Evolutionary conservation across 1,139 yeast genomes (phyloP), one percentile per base, ranked within the genome.

Genomic region (Saccharomyces hybrid): DNA sequence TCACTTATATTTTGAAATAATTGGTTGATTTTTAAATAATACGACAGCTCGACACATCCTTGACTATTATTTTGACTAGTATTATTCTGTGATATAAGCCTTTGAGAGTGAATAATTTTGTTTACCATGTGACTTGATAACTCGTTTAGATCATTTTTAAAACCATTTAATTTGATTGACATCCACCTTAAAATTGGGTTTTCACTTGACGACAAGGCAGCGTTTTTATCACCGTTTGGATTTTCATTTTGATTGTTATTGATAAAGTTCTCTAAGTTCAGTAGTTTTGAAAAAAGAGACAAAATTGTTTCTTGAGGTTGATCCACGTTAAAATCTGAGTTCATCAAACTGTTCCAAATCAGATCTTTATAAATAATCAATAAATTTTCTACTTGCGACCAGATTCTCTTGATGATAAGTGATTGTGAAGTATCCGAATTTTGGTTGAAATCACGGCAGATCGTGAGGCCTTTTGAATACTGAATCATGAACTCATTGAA

Each of bases 401-500:
- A 88, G 4, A 89, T 79, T 52, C 79, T 77, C 51, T 78, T 78
- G 49, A 80, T 69, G 4, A 73, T 60, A 9, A 38, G 25, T 1
- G 44, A 38, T 16, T 38, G 44, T 14, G 44, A 38, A 20, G 44
- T 9, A 16, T 38, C 44, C 5, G 23, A 38, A 38, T n/a, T 38
- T 11, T 38, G 44, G 44, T 20, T 38, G 25, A 38, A 38, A 38
- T 2, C 23, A n/a, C 25, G 44, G 5, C 44, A 7, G 25, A 38
- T 3, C 8, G 13, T 20, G 11, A 38, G 25, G 5, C 86, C 93
- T 48, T 78, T 72, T 53, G 82, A 77, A 68, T 88, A 89, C 61
- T 86, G 88, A 50, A 83, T 79, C 49, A 89, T 75, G 49, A 93
- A 78, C 47, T 80, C 78, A 55, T 85, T 88, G 63, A 88, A 91